Evolutionary conservation across 2,329 filamentous ascomycete species (phyloP), one percentile per base, ranked within the genome.

Genomic region (Botrytis fragariae): DNA sequence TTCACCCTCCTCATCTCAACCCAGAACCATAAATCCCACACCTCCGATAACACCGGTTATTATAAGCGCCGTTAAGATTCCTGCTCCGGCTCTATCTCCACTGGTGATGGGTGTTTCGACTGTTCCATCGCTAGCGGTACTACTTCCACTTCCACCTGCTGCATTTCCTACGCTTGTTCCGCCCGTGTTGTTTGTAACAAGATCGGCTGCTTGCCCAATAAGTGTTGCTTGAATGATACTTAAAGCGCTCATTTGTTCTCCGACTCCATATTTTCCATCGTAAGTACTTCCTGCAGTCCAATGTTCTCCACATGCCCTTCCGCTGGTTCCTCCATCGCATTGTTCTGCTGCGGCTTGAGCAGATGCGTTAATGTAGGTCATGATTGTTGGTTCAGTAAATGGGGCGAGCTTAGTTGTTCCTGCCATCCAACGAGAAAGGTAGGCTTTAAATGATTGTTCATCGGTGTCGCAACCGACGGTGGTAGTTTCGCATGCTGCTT

Each of bases 221-320:
- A 90, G 84, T 76, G 88, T 89, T 45, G 86, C 85, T 61, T 92
- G 85, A 7, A 91, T 86, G 14, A 92, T 84, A 77, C 92, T 89
- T 79, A 92, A 83, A 5, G 88, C 90, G 1, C 88, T 85, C 90
- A 93, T 92, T 81, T 93, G 90, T 80, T 92, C 89, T 18, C 91
- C 91, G 2, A 92, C 86, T 16, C 90, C 91, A 10, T 85, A 86
- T 2, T 83, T 84, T 44, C 88, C 87, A 79, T 92, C 89, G 81
- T 86, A 92, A 12, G 82, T 82, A 0, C 81, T 83, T 32, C 81
- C 83, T 74, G 86, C 85, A 57, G 85, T 86, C 89, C 89, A 91
- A 74, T 86, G 86, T 70, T 89, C 79, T 18, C 89, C 88, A 76
- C 89, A 91, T 84, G 89, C 86, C 39, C 85, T 85, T 14, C 85